These are phyloP conservation scores for Globisporangium perplexum DNA, from an alignment of 352 stramenopile genomes.

Conservation along the genomic window DNA sequence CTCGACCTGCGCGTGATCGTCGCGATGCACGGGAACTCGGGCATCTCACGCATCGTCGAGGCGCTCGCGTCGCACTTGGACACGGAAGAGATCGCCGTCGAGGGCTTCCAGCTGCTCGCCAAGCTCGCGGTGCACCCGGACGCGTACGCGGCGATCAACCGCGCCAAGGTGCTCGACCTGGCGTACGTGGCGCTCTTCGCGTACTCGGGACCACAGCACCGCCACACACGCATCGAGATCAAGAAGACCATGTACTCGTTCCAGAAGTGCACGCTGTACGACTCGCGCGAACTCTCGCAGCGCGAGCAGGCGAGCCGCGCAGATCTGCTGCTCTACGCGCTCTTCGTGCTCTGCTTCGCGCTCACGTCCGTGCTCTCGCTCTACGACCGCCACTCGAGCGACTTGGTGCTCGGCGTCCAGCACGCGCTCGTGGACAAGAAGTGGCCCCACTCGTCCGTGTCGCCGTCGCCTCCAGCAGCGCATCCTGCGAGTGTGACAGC, in stretches of 20 bases:
- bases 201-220: slow-evolving; percentile 50
- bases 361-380: slow-evolving; percentile 38
- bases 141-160: slow-evolving; percentile 45
- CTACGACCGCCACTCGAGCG: slow-evolving; percentile 35
- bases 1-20: slow-evolving; percentile 45
- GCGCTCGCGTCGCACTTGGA: slow-evolving; percentile 61
- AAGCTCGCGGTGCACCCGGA: slow-evolving; percentile 39
- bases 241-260: slow-evolving; percentile 56
- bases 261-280: slow-evolving; percentile 65
- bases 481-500: not conserved
- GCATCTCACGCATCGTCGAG: slow-evolving; percentile 56
- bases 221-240: slow-evolving; percentile 61
- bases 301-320: slow-evolving; percentile 38
- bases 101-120: slow-evolving; percentile 66
- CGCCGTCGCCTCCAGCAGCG: not conserved
- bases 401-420: slow-evolving; percentile 25
- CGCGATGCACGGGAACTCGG: slow-evolving; percentile 39
- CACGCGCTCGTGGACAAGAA: slow-evolving; percentile 13
- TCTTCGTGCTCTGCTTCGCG: slow-evolving; percentile 42
- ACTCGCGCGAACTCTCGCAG: slow-evolving; percentile 35
- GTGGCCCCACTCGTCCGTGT: not conserved
- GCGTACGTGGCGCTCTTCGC: slow-evolving; percentile 66
- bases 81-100: slow-evolving; percentile 67
- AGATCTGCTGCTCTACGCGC: slow-evolving; percentile 32
- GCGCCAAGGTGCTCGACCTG: slow-evolving; percentile 62